A percentile compares a stretch with the other conserved stretches of the same genome.
These are phyloP conservation scores for Curvularia lunata DNA, from an alignment of 2,329 filamentous ascomycete genomes.

Conservation along the genomic window DNA sequence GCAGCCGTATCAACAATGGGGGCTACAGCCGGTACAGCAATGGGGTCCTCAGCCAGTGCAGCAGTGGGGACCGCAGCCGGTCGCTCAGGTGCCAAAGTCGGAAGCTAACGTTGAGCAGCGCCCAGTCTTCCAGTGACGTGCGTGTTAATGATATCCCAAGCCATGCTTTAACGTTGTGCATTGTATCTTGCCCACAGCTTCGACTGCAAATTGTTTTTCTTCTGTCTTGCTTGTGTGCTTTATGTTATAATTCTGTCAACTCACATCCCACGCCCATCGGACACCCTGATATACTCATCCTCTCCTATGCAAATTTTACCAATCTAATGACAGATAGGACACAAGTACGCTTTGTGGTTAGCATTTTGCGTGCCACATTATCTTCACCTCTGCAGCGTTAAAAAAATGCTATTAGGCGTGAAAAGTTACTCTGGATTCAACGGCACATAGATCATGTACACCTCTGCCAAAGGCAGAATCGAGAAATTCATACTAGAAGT, in stretches of 20 bases:
- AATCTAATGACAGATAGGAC: not conserved
- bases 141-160: not conserved
- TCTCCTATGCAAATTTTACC: too few species aligned
- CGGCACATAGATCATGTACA: too few species aligned
- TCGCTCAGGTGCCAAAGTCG: slow-evolving; percentile 5
- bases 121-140: slow-evolving; percentile 4
- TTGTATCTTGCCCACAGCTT: not conserved
- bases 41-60: slow-evolving; percentile 4
- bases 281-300: too few species aligned
- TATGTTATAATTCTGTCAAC: not conserved
- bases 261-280: too few species aligned
- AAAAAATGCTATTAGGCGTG: too few species aligned
- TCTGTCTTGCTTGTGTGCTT: not conserved
- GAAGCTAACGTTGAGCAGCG: slow-evolving; percentile 10
- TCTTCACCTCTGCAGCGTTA: not conserved
- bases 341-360: not conserved
- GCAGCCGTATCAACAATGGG: slow-evolving; percentile 8
- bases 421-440: too few species aligned
- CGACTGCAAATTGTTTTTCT: not conserved
- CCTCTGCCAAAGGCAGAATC: not conserved
- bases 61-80: slow-evolving; percentile 11
- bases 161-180: not conserved
- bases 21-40: slow-evolving; percentile 7
- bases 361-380: too few species aligned
- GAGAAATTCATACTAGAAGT: not conserved